These are phyloP conservation scores for Penicillium sp. DNA, from an alignment of 2,329 filamentous ascomycete genomes.

Conservation along the genomic window DNA sequence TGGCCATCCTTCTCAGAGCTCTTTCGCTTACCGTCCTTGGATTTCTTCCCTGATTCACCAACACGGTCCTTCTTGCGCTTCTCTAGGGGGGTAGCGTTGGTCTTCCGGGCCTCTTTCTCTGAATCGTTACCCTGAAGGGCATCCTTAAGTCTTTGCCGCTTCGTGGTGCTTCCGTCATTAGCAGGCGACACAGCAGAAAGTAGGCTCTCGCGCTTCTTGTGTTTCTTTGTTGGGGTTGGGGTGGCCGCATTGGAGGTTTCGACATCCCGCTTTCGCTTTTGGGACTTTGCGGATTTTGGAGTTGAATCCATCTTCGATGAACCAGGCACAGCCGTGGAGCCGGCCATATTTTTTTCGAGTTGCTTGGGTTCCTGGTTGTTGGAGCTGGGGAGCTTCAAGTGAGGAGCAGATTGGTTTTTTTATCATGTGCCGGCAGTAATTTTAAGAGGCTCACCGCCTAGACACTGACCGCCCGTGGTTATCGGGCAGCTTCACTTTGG, in stretches of 20 bases:
- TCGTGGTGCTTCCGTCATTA: constrained; percentile 42
- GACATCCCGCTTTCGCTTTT: constrained; percentile 44
- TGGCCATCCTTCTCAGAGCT: constrained; percentile 25
- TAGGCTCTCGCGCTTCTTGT: constrained; percentile 36
- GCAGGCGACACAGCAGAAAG: constrained; percentile 20
- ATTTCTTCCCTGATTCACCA: constrained; percentile 38
- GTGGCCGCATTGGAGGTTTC: constrained; percentile 36
- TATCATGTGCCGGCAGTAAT: constrained; percentile 35
- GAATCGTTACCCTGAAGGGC: constrained; percentile 39
- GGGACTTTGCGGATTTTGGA: constrained; percentile 33
- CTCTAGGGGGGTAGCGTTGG: background rate
- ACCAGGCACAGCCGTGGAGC: constrained; percentile 54
- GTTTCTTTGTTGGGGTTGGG: constrained; percentile 48
- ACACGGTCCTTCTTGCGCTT: constrained; percentile 22
- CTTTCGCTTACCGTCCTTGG: constrained; percentile 48
- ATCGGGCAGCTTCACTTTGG: background rate
- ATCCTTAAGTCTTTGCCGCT: constrained; percentile 32
- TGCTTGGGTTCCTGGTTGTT: constrained; percentile 18
- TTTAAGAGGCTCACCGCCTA: constrained; percentile 8
- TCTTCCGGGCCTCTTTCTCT: constrained; percentile 37
- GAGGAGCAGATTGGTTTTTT: constrained; percentile 25
- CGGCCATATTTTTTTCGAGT: constrained; percentile 54
- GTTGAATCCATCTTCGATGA: constrained; percentile 42
- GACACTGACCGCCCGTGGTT: constrained; percentile 15
- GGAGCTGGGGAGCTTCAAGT: constrained; percentile 3